These are phyloP conservation scores for Diplodia seriata DNA, from an alignment of 2,329 filamentous ascomycete species.

Conservation along the genomic window DNA sequence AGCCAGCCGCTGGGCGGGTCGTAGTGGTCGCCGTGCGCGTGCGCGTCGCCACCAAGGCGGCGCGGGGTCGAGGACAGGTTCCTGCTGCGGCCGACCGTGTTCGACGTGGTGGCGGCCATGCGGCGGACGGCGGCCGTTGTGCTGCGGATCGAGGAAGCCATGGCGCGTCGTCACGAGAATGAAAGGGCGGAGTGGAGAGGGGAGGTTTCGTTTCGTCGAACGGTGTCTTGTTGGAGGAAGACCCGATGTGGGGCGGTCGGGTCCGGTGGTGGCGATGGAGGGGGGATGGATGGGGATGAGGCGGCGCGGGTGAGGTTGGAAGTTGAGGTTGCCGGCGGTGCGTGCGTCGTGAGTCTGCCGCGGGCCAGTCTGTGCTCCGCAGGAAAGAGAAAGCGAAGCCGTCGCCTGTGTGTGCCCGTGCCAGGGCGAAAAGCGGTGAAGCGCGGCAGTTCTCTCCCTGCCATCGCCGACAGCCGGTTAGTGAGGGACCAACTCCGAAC, in stretches of 20 bases:
- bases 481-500: not conserved
- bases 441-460: constrained; percentile 9
- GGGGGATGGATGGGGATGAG: constrained; percentile 7
- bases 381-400: not conserved
- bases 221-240: not conserved
- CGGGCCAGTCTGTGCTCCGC: not conserved
- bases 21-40: constrained; percentile 69
- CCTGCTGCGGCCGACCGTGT: constrained; percentile 8
- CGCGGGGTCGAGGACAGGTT: constrained; percentile 12
- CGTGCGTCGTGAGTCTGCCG: not conserved
- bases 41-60: constrained; percentile 42
- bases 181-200: constrained; percentile 9
- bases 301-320: constrained; percentile 10
- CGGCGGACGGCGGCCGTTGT: constrained; percentile 15
- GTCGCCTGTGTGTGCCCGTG: not conserved
- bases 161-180: not conserved
- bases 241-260: not conserved
- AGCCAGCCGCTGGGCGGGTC: constrained; percentile 92
- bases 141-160: constrained; percentile 24
- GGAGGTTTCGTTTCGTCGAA: not conserved
- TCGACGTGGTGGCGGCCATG: not conserved
- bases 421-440: constrained; percentile 11
- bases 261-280: not conserved
- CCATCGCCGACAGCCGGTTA: constrained; percentile 2
- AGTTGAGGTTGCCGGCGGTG: constrained; percentile 23